These are phyloP conservation scores for Debaryomyces fabryi DNA, from an alignment of 1,139 yeast genomes.

Conservation along the genomic window DNA sequence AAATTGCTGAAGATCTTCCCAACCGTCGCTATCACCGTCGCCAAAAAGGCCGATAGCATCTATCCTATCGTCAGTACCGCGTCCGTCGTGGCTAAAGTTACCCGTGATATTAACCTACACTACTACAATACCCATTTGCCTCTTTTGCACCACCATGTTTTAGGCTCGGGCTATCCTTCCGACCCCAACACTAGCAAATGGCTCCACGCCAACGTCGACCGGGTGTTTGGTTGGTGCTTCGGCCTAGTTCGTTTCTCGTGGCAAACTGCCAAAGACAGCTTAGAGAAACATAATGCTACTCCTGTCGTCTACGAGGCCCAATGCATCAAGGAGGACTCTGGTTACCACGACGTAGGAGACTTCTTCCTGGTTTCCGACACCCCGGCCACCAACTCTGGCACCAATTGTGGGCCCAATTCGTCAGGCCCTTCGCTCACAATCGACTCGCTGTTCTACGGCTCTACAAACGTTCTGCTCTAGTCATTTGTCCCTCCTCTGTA, in stretches of 20 bases:
- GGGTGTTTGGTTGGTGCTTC: slow-evolving; percentile 84
- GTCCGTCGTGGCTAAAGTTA: slow-evolving; percentile 95
- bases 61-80: slow-evolving; percentile 95
- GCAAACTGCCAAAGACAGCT: slow-evolving; percentile 85
- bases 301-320: slow-evolving; percentile 45
- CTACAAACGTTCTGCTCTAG: slow-evolving; percentile 11
- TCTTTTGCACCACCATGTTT: slow-evolving; percentile 29
- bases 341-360: slow-evolving; percentile 35
- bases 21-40: slow-evolving; percentile 71
- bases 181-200: slow-evolving; percentile 84
- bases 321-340: slow-evolving; percentile 29
- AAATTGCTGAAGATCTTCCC: slow-evolving; percentile 77
- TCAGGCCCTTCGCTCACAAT: not conserved
- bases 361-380: slow-evolving; percentile 20
- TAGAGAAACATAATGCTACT: slow-evolving; percentile 55
- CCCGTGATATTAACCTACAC: slow-evolving; percentile 75
- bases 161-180: slow-evolving; percentile 95
- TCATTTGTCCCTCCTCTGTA: slow-evolving; percentile 3
- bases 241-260: slow-evolving; percentile 83
- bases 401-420: slow-evolving; percentile 2
- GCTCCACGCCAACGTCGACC: slow-evolving; percentile 65
- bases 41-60: slow-evolving; percentile 94
- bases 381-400: not conserved
- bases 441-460: slow-evolving; percentile 12
- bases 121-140: slow-evolving; percentile 27